Evolutionary conservation across 1,284 basidiomycete genomes (phyloP), one percentile per base, ranked within the genome.

Genomic region (Leccinum griseonigrum): DNA sequence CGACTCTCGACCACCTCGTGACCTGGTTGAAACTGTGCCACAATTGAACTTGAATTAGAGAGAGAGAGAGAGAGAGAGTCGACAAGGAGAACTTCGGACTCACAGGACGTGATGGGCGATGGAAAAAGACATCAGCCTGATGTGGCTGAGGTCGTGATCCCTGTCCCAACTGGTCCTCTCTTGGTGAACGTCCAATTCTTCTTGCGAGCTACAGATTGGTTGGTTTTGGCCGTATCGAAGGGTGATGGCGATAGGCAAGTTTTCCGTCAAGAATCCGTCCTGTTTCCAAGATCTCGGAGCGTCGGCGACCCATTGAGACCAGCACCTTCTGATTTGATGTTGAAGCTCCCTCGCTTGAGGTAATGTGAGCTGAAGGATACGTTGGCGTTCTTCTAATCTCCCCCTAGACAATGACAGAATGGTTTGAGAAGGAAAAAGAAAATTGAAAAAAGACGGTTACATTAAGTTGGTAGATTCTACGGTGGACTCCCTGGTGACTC

Each of bases 191-290:
- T 54, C 53, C 31, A 18, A 16, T 1, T 14, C 7, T 1, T 32
- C 7, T 1, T 46, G 56, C 11, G 28, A 53, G 2, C 4, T 3
- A 4, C 53, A 64, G 1, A 64, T 9, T 0, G 57, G 57, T 4
- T 65, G 61, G 3, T 65, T 65, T 7, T 65, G 64, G 18, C 61
- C 61, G 4, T 63, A 65, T 0, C 40, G n/a, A 1, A 65, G 11
- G 0, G 60, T 63, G 26, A 66, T n/a, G 0, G 63, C 34, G n/a
- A 65, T 26, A 1, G 64, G 57, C 1, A 14, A 7, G 4, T 65
- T 57, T 0, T 65, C 8, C 0, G 11, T 13, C 14, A 65, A 6
- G 14, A 59, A 65, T 0, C 11, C 5, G 18, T 65, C 60, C 1
- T 1, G 1, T 13, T 62, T 65, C 64, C 64, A 65, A 1, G 36